Evolutionary conservation across 1,139 yeast genomes (phyloP), one percentile per base, ranked within the genome.

Genomic region (Geotrichum klebahnii): DNA sequence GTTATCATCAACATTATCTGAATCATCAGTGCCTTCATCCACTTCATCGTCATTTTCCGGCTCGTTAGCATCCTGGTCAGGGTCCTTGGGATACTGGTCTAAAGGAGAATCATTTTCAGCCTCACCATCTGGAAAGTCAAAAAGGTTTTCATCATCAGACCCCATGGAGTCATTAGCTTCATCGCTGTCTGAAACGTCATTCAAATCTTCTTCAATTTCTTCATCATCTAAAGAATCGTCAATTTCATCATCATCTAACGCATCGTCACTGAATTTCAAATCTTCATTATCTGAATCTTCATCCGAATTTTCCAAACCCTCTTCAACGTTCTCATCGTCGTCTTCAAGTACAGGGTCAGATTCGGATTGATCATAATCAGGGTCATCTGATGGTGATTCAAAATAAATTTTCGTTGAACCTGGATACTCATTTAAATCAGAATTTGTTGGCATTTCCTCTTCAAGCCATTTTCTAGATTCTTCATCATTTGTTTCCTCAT

Each of bases 311-410:
- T 45, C 57, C 6, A n/a, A 33, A 17, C 14, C 6, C 24, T 43
- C 44, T 20, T 48, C 54, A 19, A 65, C 68, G 17, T 55, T 53
- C n/a, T 32, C 37, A 19, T 65, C 68, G 17, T 55, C 54, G 17
- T 32, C 37, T 4, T 23, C 31, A 23, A 57, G 61, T 35, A 57
- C 55, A 32, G 55, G 51, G 34, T 57, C 52, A 39, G 38, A 44
- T 3, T 40, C 47, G 32, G 40, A 43, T 19, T 34, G 45, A 17
- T 38, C 46, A 5, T 33, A 38, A 6, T 16, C 19, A 6, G 40
- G 24, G 40, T n/a, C 24, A 14, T 17, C 40, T 17, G 40, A 26
- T 26, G 44, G 29, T 33, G 31, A 32, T 2, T 32, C 42, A 4
- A 33, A 35, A 17, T 40, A 42, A 1, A 20, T 5, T 14, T 24